Evolutionary conservation across 306 rosid species (phyloP).

Genomic region (Begonia masoniana): DNA sequence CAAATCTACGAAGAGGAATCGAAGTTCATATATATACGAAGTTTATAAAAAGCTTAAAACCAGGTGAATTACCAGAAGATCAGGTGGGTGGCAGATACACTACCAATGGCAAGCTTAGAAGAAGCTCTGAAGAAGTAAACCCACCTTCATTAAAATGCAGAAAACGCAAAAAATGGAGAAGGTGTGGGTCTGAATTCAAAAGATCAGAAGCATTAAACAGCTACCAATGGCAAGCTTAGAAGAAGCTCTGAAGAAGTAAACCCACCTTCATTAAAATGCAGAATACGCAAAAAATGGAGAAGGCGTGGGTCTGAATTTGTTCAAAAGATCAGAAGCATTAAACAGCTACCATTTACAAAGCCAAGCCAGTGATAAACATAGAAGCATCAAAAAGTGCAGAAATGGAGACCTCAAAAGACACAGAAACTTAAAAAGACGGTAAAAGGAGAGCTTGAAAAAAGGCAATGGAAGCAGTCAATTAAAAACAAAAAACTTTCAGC

Average conservation of each 20-base stretch:
- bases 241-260: background rate
- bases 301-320: background rate
- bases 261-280: slow-evolving; percentile 17
- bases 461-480: slow-evolving; percentile 38
- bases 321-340: slow-evolving; percentile 4
- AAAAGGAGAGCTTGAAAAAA: slow-evolving; percentile 38
- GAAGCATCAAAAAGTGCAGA: slow-evolving; percentile 45
- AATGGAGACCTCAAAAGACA: slow-evolving; percentile 41
- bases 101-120: background rate
- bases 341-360: slow-evolving; percentile 11
- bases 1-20: no score
- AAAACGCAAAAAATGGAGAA: slow-evolving; percentile 16
- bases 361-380: slow-evolving; percentile 3
- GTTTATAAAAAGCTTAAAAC: no score
- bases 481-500: slow-evolving; percentile 55
- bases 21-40: no score
- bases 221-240: slow-evolving; percentile 5
- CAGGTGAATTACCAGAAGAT: no score
- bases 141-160: slow-evolving; percentile 18
- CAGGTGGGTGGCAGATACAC: no score
- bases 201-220: slow-evolving; percentile 7
- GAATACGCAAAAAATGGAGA: slow-evolving; percentile 18
- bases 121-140: background rate
- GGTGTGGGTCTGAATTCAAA: background rate
- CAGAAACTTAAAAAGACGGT: slow-evolving; percentile 33